Base-by-base conservation (phyloP, 148 eudicot species). In the Chenopodium formosanum region DNA sequence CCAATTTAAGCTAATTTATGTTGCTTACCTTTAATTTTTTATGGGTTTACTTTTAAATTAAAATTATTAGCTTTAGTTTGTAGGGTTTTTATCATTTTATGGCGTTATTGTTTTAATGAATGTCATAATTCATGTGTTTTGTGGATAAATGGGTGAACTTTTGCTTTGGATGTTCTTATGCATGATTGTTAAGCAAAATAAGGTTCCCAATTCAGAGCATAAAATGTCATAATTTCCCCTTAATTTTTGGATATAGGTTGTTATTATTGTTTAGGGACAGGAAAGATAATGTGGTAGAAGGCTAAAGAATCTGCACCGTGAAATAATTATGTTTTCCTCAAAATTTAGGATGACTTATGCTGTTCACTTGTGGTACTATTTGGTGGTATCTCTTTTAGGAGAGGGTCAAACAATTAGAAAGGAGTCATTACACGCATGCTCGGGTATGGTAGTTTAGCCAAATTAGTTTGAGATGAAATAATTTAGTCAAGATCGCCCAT, bases 111-210 rank as follows among this genome's bases (percentile, higher is more conserved):
- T 2, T 50, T 0, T 0, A 16, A 16, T 27, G 40, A 14, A 23
- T 74, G 6, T 13, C 19, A 19, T 44, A 1, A 48, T 12, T 47
- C 16, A 23, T 50, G 46, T 65, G 63, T 20, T 8, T 46, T 50
- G 27, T 47, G 63, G 10, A n/a, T 78, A 47, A 48, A 27, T 78
- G 23, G 25, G 25, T 65, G 37, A 17, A 66, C 17, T 6, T 40
- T 67, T 48, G 46, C 23, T 66, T 47, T 78, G 62, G 73, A 66
- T 78, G 63, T 56, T 56, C 16, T 52, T 10, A 52, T 56, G 62
- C 3, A 44, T 60, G 69, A 31, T 60, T 76, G 69, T 20, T 20
- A 32, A 60, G 13, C 11, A 10, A 5, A 3, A 11, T 16, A 25
- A 34, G 27, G 11, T 47, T 22, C 37, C 6, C 8, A 31, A 9